phyloP scores from a whole-genome alignment of 1,284 basidiomycete genomes.

The Sporisorium graminicola region DNA sequence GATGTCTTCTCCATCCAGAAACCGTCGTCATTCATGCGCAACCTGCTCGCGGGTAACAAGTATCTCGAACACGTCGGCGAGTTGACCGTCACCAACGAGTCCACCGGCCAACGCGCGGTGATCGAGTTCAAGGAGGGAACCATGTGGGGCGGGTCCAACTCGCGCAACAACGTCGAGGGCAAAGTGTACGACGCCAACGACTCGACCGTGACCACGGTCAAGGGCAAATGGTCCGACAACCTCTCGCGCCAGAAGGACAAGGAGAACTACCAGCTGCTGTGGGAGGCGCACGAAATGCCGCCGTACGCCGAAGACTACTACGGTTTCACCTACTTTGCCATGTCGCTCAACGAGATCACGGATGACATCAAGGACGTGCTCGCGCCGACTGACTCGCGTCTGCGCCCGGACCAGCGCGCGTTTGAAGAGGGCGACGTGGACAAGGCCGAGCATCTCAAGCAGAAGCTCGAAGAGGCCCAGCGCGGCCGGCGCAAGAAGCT shows the following conservation, averaged over 20 bases:
- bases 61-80: constrained; percentile 69
- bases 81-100: constrained; percentile 61
- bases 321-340: constrained; percentile 69
- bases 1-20: constrained; percentile 62
- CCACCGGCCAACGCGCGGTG: constrained; percentile 54
- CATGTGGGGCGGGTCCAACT: constrained; percentile 61
- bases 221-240: constrained; percentile 65
- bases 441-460: constrained; percentile 81
- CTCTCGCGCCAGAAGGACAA: constrained; percentile 57
- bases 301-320: constrained; percentile 64
- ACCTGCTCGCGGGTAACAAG: constrained; percentile 69
- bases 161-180: constrained; percentile 62
- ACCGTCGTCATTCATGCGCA: constrained; percentile 68
- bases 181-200: constrained; percentile 63
- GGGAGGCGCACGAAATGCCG: constrained; percentile 66
- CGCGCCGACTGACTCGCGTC: constrained; percentile 86
- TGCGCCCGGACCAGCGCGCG: constrained; percentile 86
- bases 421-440: constrained; percentile 85
- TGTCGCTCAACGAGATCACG: constrained; percentile 66
- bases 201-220: constrained; percentile 47
- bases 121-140: constrained; percentile 68
- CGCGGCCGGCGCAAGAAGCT: constrained; percentile 69
- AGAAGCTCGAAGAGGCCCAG: constrained; percentile 77
- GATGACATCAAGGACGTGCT: constrained; percentile 77
- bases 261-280: constrained; percentile 65